Evolutionary conservation across 495 filamentous ascomycete genomes (phyloP), one percentile per base, ranked within the genome.

Genomic region (Talaromyces ruber): DNA sequence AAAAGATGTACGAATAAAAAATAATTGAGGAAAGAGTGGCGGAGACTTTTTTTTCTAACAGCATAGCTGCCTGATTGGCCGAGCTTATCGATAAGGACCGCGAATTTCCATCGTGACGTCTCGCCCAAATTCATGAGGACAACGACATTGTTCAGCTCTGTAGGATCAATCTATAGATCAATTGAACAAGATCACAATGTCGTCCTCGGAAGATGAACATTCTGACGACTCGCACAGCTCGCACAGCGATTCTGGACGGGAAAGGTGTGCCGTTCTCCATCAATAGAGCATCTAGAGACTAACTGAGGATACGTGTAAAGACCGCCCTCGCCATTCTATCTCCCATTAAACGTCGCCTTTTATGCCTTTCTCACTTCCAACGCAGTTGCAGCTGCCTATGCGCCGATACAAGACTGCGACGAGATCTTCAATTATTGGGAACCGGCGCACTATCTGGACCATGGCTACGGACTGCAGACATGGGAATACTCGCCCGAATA

Each of bases 351-450:
- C 63, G 77, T 82, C 39, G 85, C 87, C 2, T 91, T 97, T 71
- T 92, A 90, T 66, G 68, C 90, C 61, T 92, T 92, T 63, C 76
- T 95, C 34, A 72, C 77, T 51, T 84, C 87, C 58, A 91, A 94
- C 68, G 60, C 85, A 22, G 66, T 93, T 29, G 88, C 93, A 24
- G 93, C 93, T n/a, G 67, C 87, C 21, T 93, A 85, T 67, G 84
- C 91, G 0, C 96, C 95, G 0, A 97, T 99, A 66, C 93, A 97
- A 68, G 95, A 99, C 73, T 99, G 95, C 69, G 95, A 99, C 70
- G 95, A 99, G 76, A 92, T 93, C 4, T 99, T 96, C 81, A 99
- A 99, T 68, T 99, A 95, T 76, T 99, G 95, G 95, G 95, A 99
- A 68, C 94, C 95, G 1, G 86, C 92, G 0, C 95, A 99, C 74